Base-by-base conservation (phyloP, 495 filamentous ascomycete species). In the Talaromyces liani region DNA sequence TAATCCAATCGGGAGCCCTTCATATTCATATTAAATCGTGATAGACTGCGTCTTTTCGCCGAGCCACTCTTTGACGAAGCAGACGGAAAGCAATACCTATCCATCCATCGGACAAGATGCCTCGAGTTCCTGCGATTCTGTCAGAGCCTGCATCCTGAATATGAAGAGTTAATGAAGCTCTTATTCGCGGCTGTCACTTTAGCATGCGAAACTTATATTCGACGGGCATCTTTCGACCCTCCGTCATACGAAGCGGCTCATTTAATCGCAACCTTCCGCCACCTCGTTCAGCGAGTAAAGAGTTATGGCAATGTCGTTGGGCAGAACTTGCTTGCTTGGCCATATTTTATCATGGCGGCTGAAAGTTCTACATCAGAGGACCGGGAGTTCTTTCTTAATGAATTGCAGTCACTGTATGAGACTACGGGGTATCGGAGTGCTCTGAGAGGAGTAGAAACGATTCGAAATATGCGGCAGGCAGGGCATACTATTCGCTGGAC, bases 331-430 rank as follows among this genome's bases (percentile, higher is more conserved):
- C 49, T 65, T 14, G 24, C 25, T 4, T 65, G 63, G 63, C 45
- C 63, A 3, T 65, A 53, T 45, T 65, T 65, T 41, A 45, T 65
- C 3, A 39, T 62, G 22, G 63, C 58, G 18, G 63, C 63, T 7
- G 63, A 65, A 33, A 49, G 59, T 27, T 49, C 58, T 2, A 49
- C 18, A 1, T 7, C 1, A 20, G 58, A 47, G 16, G 29, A 65
- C 55, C 20, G 63, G 10, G 25, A 29, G 3, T 65, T 53, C n/a
- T 62, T 60, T 16, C n/a, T 39, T 6, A 12, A 53, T 9, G 18
- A 56, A n/a, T 24, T 65, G 25, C 27, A 47, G 33, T 16, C 22
- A 10, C 8, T 64, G 54, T 64, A 24, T 25, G 6, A 25, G 24
- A 10, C 33, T 22, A 64, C 62, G 10, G 33, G 51, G 14, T 64